phyloP scores from a whole-genome alignment of 768 basidiomycete species.

The Dentipellis sp. region DNA sequence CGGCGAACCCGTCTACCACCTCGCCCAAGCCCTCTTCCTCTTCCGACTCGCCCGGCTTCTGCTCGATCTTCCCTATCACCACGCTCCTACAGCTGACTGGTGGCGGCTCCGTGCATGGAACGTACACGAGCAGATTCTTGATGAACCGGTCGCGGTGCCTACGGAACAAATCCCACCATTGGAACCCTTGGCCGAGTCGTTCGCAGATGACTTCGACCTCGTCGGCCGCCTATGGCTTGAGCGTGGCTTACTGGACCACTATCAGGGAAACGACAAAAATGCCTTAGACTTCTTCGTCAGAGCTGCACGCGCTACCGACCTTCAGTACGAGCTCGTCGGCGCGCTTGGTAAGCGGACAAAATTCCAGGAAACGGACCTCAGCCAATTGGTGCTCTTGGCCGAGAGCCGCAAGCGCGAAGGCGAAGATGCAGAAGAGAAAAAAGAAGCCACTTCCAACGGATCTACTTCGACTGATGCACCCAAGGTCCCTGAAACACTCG shows the following conservation, averaged over 20 bases:
- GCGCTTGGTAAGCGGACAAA: slow-evolving; percentile 91
- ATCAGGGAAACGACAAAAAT: slow-evolving; percentile 61
- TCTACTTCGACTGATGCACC: slow-evolving; percentile 2
- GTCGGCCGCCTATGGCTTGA: slow-evolving; percentile 63
- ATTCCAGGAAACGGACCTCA: slow-evolving; percentile 77
- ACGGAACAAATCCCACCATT: slow-evolving; percentile 31
- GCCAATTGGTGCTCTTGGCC: slow-evolving; percentile 92
- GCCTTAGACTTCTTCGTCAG: slow-evolving; percentile 72
- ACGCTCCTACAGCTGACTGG: slow-evolving; percentile 51
- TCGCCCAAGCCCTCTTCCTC: slow-evolving; percentile 58
- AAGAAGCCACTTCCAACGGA: slow-evolving; percentile 7
- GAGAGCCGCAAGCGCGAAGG: slow-evolving; percentile 44
- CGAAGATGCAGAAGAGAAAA: background rate
- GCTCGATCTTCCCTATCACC: slow-evolving; percentile 40
- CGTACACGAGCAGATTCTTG: slow-evolving; percentile 74
- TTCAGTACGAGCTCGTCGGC: slow-evolving; percentile 89
- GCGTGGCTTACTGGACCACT: slow-evolving; percentile 70
- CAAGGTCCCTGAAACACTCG: slow-evolving; percentile 65
- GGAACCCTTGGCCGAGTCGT: slow-evolving; percentile 28
- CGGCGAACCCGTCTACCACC: slow-evolving; percentile 96
- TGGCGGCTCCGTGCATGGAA: slow-evolving; percentile 74
- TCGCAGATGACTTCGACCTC: slow-evolving; percentile 52
- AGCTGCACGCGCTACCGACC: slow-evolving; percentile 66
- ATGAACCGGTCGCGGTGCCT: slow-evolving; percentile 66
- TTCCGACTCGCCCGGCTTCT: slow-evolving; percentile 71